Evolutionary conservation across 805 yeast species (phyloP).

Genomic region (Metschnikowia vanudenii): DNA sequence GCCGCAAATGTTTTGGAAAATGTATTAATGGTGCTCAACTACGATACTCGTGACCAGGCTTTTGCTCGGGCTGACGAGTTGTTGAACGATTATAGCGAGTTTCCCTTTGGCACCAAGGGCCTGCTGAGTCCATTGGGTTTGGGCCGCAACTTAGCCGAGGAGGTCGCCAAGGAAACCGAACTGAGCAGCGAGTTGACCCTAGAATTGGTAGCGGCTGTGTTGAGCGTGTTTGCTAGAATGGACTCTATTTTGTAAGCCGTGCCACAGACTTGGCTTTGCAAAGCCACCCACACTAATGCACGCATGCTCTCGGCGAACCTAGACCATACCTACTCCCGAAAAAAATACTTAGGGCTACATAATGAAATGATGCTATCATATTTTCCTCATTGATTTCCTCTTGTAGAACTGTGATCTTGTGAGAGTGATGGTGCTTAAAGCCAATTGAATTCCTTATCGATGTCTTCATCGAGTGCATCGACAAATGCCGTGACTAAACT

Average conservation of each 20-base stretch:
- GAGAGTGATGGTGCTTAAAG: background rate
- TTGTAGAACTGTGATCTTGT: background rate
- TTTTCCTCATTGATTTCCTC: background rate
- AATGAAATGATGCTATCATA: background rate
- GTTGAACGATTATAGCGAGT: conserved; percentile 75
- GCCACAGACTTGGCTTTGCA: background rate
- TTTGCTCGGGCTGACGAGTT: conserved; percentile 93
- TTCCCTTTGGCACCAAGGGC: conserved; percentile 63
- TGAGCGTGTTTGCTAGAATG: conserved; percentile 86
- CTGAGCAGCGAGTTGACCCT: conserved; percentile 60
- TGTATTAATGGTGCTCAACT: conserved; percentile 69
- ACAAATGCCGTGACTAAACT: conserved; percentile 42
- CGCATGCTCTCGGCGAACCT: no score
- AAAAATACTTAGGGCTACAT: background rate
- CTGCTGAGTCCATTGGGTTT: conserved; percentile 62
- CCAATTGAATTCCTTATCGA: background rate
- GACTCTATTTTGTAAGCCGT: conserved; percentile 69
- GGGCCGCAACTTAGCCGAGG: conserved; percentile 67
- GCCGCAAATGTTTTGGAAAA: conserved; percentile 97
- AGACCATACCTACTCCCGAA: background rate
- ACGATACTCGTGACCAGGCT: conserved; percentile 89
- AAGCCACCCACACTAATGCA: background rate
- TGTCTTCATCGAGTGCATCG: conserved; percentile 4
- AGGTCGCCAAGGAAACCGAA: conserved; percentile 53
- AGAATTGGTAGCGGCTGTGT: conserved; percentile 91